Evolutionary conservation across 495 filamentous ascomycete species (phyloP).

Genomic region (Baudoinia panamericana): DNA sequence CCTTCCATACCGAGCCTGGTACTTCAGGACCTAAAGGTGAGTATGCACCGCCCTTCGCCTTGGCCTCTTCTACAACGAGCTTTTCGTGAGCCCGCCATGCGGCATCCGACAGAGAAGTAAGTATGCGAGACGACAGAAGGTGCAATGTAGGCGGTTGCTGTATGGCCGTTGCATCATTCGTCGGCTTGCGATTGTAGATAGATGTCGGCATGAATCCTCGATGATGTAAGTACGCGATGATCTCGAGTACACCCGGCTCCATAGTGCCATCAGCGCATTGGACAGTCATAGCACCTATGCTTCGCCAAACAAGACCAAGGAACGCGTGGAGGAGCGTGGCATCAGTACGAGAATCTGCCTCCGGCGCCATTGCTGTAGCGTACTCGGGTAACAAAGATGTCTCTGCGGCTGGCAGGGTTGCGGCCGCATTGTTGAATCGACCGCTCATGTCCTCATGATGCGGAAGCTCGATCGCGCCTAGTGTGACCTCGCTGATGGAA

Average conservation of each 20-base stretch:
- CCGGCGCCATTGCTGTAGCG: not conserved
- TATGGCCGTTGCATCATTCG: slow-evolving; percentile 28
- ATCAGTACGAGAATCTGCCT: not conserved
- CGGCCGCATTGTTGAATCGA: no score
- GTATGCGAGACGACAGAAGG: slow-evolving; percentile 43
- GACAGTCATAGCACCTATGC: slow-evolving; percentile 43
- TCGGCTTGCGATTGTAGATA: slow-evolving; percentile 39
- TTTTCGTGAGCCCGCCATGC: slow-evolving; percentile 43
- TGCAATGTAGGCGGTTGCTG: slow-evolving; percentile 46
- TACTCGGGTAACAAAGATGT: no score
- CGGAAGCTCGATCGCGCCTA: not conserved
- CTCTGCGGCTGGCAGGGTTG: no score
- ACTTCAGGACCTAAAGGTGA: slow-evolving; percentile 32
- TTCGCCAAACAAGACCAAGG: slow-evolving; percentile 37
- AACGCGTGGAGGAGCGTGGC: not conserved
- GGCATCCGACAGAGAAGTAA: slow-evolving; percentile 50
- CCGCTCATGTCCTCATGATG: no score
- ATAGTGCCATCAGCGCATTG: slow-evolving; percentile 35
- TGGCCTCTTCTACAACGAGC: slow-evolving; percentile 33
- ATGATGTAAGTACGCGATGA: slow-evolving; percentile 50
- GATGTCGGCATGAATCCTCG: slow-evolving; percentile 41
- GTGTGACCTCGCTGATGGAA: not conserved
- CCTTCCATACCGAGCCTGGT: slow-evolving; percentile 38
- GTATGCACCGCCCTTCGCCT: slow-evolving; percentile 31
- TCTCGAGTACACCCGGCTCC: slow-evolving; percentile 45